A percentile compares a stretch with the other conserved stretches of the same genome.
These are phyloP conservation scores for Xylaria telfairii DNA, from an alignment of 495 filamentous ascomycete species.

Conservation along the genomic window DNA sequence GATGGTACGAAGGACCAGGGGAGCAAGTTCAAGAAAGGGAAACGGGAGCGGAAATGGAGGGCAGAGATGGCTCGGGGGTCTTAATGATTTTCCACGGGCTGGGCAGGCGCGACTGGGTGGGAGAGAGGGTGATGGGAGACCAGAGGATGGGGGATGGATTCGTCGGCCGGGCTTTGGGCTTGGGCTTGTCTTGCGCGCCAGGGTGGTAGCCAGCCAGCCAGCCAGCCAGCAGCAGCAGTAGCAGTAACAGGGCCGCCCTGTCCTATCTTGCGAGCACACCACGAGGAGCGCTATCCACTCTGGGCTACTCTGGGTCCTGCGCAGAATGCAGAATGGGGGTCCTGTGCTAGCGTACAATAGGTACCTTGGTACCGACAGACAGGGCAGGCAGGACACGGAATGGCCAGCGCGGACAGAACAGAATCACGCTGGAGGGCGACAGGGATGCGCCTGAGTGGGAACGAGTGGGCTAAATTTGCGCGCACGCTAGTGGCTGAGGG, in stretches of 20 bases:
- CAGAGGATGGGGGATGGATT: slow-evolving; percentile 18
- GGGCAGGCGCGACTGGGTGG: slow-evolving; percentile 26
- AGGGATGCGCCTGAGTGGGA: not conserved
- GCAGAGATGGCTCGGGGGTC: slow-evolving; percentile 39
- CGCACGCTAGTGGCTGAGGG: slow-evolving; percentile 9
- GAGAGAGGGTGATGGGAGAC: slow-evolving; percentile 19
- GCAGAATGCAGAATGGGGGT: slow-evolving; percentile 12
- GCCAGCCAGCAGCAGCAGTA: not conserved
- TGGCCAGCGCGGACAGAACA: slow-evolving; percentile 25
- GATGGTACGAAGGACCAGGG: slow-evolving; percentile 41
- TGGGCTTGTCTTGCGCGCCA: slow-evolving; percentile 20
- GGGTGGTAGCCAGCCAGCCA: not conserved
- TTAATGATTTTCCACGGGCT: slow-evolving; percentile 44
- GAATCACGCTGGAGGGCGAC: slow-evolving; percentile 6
- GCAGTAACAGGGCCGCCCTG: slow-evolving; percentile 6
- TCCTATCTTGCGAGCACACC: slow-evolving; percentile 10
- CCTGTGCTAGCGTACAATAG: too few relatives aligned
- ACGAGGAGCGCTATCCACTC: slow-evolving; percentile 18
- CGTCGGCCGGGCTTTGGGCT: slow-evolving; percentile 5
- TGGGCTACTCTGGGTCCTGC: slow-evolving; percentile 8
- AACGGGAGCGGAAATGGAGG: slow-evolving; percentile 31
- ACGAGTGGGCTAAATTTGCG: slow-evolving; percentile 24
- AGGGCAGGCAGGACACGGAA: slow-evolving; percentile 18
- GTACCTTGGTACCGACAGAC: slow-evolving; percentile 14
- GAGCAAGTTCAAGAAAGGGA: slow-evolving; percentile 37